Evolutionary conservation across 2,329 filamentous ascomycete genomes (phyloP).

Genomic region (Huntiella omanensis): DNA sequence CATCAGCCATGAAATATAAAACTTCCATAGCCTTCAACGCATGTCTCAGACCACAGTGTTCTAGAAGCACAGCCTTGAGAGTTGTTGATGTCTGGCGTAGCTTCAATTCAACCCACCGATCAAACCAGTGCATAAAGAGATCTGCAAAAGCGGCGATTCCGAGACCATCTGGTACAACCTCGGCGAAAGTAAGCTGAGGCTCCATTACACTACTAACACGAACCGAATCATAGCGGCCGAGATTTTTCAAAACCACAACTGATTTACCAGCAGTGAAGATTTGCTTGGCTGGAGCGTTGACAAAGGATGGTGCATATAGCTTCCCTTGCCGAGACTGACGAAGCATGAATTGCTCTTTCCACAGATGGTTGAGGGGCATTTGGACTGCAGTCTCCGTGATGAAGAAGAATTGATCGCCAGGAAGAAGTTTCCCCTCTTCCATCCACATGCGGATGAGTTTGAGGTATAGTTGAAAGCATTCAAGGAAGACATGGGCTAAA

Average conservation of each 20-base stretch:
- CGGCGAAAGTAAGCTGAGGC: constrained; percentile 34
- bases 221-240: constrained; percentile 34
- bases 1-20: constrained; percentile 63
- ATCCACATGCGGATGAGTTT: constrained; percentile 71
- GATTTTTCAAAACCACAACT: constrained; percentile 59
- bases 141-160: constrained; percentile 52
- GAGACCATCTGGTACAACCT: constrained; percentile 29
- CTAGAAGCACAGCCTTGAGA: constrained; percentile 47
- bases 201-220: constrained; percentile 19
- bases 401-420: constrained; percentile 56
- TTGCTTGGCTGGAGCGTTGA: constrained; percentile 47
- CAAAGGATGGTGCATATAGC: constrained; percentile 54
- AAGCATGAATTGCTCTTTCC: constrained; percentile 57
- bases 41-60: constrained; percentile 45
- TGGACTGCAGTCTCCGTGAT: constrained; percentile 39
- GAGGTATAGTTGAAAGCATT: constrained; percentile 67
- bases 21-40: constrained; percentile 48
- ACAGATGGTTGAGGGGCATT: constrained; percentile 45
- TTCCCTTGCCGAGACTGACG: constrained; percentile 38
- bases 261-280: constrained; percentile 84
- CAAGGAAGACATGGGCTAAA: constrained; percentile 53
- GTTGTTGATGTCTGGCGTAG: constrained; percentile 49
- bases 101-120: constrained; percentile 58
- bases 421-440: constrained; percentile 51
- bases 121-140: constrained; percentile 52